Percentiles rank a stretch among this genome's conserved stretches.
phyloP scores from a whole-genome alignment of 2,329 filamentous ascomycete species.

The Pyrenochaeta sp. region DNA sequence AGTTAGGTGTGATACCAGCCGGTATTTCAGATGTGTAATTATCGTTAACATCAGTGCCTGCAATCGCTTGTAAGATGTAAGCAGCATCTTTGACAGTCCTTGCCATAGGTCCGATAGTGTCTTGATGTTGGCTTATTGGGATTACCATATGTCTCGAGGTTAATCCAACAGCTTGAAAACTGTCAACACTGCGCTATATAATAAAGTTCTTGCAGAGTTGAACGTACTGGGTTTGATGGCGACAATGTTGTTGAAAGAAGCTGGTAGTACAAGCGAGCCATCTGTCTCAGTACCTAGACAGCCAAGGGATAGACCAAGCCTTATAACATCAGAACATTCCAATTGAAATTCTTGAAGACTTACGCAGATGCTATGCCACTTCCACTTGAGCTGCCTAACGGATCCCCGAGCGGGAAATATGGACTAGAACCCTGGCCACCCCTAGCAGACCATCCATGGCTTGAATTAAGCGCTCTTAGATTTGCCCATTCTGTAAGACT shows the following conservation, averaged over 20 bases:
- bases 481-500: slow-evolving; percentile 70
- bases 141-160: slow-evolving; percentile 68
- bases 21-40: not conserved
- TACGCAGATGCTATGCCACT: slow-evolving; percentile 60
- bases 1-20: not conserved
- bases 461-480: slow-evolving; percentile 61
- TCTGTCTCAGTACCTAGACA: slow-evolving; percentile 45
- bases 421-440: slow-evolving; percentile 67
- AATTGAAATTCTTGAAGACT: not conserved
- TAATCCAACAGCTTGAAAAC: slow-evolving; percentile 66
- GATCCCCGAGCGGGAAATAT: slow-evolving; percentile 66
- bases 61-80: slow-evolving; percentile 63
- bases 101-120: slow-evolving; percentile 63
- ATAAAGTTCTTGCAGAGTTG: not conserved
- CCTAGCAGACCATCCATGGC: slow-evolving; percentile 68
- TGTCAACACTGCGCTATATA: too few relatives aligned
- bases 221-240: slow-evolving; percentile 60
- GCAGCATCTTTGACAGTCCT: slow-evolving; percentile 64
- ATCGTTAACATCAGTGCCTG: slow-evolving; percentile 40
- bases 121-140: slow-evolving; percentile 64
- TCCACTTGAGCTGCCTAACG: slow-evolving; percentile 67
- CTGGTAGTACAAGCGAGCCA: slow-evolving; percentile 68
- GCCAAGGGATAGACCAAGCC: not conserved
- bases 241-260: slow-evolving; percentile 63
- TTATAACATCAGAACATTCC: not conserved